Evolutionary conservation across 2,329 filamentous ascomycete genomes (phyloP), one percentile per base, ranked within the genome.

Genomic region (Penicillium sclerotigenum): DNA sequence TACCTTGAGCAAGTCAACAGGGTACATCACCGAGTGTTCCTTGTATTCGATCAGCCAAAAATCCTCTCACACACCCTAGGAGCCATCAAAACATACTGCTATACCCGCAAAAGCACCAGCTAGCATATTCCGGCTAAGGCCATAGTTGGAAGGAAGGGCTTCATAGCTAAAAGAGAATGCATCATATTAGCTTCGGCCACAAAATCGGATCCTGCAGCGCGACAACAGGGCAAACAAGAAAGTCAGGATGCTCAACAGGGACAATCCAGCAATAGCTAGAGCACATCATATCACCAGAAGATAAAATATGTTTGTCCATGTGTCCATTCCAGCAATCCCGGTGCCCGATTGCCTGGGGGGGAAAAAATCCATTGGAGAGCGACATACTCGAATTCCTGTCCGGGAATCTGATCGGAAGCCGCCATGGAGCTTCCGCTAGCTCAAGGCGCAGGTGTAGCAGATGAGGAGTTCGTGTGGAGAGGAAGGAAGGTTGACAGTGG

Each of bases 21-120:
- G 94, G 73, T 99, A 99, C 94, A 99, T 97, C 69, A 96, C 92
- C 57, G 93, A 95, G 77, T 97, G 93, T 79, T 97, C 93, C 92
- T 97, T 67, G 55, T 65, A 62, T 50, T 49, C 47, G 59, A 60
- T 64, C 50, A 57, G 66, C 37, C 47, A 31, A 51, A 51, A 56
- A 28, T 41, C 42, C 42, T 40, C 52, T 33, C 22, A 29, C n/a
- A 20, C 10, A 31, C 20, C 11, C 24, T 20, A 31, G 50, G 14
- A 26, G 48, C 38, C 42, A 38, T 33, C 40, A 48, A 37, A 65
- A 73, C 87, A 67, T 86, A 95, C 91, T 69, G 92, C 91, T 77
- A 97, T 95, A 67, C 94, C 94, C 57, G 94, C 94, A 77, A 97
- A 97, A 65, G 94, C 94, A 74, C 94, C 94, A 54, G 94, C 94